Conservation (phyloP, 441 rosid genomes). For the Pelargonium australe region DNA sequence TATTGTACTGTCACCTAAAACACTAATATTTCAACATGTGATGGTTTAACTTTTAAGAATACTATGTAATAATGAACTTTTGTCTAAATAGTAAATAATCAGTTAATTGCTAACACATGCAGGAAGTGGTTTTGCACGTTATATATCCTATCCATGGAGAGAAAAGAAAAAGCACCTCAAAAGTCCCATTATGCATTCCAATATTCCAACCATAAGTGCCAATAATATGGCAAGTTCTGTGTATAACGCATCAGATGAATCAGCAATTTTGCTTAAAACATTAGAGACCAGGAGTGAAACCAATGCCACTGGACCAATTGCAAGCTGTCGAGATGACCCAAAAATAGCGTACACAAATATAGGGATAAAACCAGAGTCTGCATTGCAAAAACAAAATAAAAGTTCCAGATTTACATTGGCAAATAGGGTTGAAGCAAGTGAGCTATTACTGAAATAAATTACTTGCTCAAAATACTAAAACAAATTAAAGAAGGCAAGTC, state of each 20-base stretch:
- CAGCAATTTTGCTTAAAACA: conserved; percentile 58
- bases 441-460: neutral
- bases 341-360: conserved; percentile 73
- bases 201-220: conserved; percentile 82
- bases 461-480: neutral
- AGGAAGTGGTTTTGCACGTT: neutral
- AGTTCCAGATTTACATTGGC: conserved; percentile 17
- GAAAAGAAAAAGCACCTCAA: conserved; percentile 47
- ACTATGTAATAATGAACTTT: no score
- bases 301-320: conserved; percentile 94
- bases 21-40: no score
- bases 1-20: no score
- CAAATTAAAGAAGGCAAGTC: neutral
- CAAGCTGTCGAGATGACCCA: conserved; percentile 94
- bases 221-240: conserved; percentile 84
- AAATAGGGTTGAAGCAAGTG: neutral
- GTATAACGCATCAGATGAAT: conserved; percentile 59
- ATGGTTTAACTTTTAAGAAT: no score
- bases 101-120: neutral
- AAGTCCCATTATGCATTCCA: conserved; percentile 81
- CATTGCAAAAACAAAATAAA: conserved; percentile 30
- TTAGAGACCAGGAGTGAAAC: conserved; percentile 90
- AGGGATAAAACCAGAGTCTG: conserved; percentile 85
- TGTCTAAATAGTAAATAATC: neutral
- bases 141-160: conserved; percentile 3